phyloP scores from a whole-genome alignment of 208 protist genomes.

The Trypanosoma vivax region DNA sequence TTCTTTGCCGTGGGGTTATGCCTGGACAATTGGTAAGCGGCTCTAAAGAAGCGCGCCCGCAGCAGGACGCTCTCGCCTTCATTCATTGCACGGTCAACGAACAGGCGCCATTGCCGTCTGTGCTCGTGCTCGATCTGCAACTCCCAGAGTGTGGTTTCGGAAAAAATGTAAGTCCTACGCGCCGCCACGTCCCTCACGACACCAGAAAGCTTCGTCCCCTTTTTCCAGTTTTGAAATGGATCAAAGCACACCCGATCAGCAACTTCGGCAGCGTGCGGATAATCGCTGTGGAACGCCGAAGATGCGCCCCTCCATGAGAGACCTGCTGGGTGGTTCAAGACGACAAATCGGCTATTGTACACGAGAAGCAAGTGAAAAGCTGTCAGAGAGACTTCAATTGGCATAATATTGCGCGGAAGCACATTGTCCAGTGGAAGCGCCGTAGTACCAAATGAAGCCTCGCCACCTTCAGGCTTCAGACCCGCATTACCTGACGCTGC shows the following conservation, averaged over 20 bases:
- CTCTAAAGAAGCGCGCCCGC: conserved; percentile 49
- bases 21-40: conserved; percentile 43
- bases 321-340: conserved; percentile 78
- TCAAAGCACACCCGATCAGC: conserved; percentile 64
- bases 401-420: conserved; percentile 4
- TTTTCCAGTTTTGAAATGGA: conserved; percentile 33
- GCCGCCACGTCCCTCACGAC: conserved; percentile 39
- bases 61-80: conserved; percentile 17
- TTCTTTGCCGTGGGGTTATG: conserved; percentile 15
- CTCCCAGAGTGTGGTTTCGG: conserved; percentile 40
- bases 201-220: conserved; percentile 21
- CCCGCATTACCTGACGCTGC: neutral
- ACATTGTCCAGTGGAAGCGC: neutral
- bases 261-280: conserved; percentile 63
- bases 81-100: conserved; percentile 61
- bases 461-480: neutral
- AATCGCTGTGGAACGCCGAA: conserved; percentile 11
- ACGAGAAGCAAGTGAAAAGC: conserved; percentile 93
- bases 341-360: conserved; percentile 69
- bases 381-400: conserved; percentile 67
- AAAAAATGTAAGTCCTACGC: conserved; percentile 52
- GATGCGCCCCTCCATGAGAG: conserved; percentile 42
- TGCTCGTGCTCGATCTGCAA: conserved; percentile 57
- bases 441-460: neutral
- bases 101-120: conserved; percentile 66